Conservation (phyloP, 2,329 filamentous ascomycete genomes). For the Arthrocladium fulminans region DNA sequence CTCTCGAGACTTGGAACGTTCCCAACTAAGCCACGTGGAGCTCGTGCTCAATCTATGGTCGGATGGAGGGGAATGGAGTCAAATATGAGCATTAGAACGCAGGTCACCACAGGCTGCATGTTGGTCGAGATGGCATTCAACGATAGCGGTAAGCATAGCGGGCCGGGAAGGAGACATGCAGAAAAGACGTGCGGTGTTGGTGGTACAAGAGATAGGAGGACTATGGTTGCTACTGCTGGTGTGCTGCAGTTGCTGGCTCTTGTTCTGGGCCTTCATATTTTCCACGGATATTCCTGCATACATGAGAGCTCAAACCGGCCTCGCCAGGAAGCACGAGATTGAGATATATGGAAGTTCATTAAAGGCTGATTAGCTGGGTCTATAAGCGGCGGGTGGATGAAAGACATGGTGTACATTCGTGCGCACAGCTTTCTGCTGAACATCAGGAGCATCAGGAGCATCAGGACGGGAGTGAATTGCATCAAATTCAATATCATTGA, state of each 20-base stretch:
- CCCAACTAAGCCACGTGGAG: slow-evolving; percentile 30
- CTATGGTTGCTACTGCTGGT: background rate
- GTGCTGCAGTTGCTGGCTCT: background rate
- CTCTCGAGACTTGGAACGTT: slow-evolving; percentile 29
- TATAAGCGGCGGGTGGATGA: no score
- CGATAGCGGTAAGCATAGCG: slow-evolving; percentile 15
- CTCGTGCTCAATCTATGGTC: slow-evolving; percentile 38
- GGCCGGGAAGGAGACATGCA: background rate
- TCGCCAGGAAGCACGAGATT: no score
- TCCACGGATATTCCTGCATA: background rate
- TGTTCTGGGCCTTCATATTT: background rate
- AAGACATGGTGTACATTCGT: no score
- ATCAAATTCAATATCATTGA: no score
- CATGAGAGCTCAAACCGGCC: no score
- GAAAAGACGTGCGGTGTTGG: background rate
- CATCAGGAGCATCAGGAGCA: no score
- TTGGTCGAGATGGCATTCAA: slow-evolving; percentile 37
- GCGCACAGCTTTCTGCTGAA: no score
- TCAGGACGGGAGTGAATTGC: no score
- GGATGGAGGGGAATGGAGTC: slow-evolving; percentile 34
- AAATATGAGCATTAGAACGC: slow-evolving; percentile 31
- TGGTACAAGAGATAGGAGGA: background rate
- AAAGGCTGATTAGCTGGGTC: no score
- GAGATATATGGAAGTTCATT: no score
- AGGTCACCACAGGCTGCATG: slow-evolving; percentile 32